A percentile compares a stretch with the other conserved stretches of the same genome.
Evolutionary conservation across 805 yeast genomes (phyloP).

Genomic region (Torulaspora franciscae): DNA sequence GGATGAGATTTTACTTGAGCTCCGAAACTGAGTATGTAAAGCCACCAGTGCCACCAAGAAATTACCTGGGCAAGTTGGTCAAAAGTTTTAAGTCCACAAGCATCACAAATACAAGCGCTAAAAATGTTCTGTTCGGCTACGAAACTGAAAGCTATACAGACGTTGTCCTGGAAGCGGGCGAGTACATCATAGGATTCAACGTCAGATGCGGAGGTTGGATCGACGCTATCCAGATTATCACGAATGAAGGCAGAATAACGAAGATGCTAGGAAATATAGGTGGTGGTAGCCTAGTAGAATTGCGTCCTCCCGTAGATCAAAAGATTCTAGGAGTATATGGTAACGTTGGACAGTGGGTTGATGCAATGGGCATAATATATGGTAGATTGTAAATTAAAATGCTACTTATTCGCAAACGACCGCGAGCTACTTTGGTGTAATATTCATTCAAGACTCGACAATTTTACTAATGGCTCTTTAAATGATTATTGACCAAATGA

Average conservation of each 20-base stretch:
- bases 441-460: too few species aligned
- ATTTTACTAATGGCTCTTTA: too few species aligned
- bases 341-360: slow-evolving; percentile 62
- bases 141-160: slow-evolving; percentile 50
- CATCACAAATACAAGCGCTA: slow-evolving; percentile 9
- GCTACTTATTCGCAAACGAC: background rate
- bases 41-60: slow-evolving; percentile 48
- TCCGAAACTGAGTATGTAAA: background rate
- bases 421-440: too few species aligned
- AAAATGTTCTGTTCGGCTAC: slow-evolving; percentile 45
- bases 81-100: slow-evolving; percentile 23
- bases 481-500: too few species aligned
- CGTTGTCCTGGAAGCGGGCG: slow-evolving; percentile 52
- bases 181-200: slow-evolving; percentile 53
- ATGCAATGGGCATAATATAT: slow-evolving; percentile 67
- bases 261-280: slow-evolving; percentile 59
- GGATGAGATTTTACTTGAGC: slow-evolving; percentile 52
- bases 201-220: slow-evolving; percentile 83
- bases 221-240: slow-evolving; percentile 75
- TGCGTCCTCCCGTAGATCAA: slow-evolving; percentile 61
- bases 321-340: slow-evolving; percentile 70
- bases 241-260: slow-evolving; percentile 50
- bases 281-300: slow-evolving; percentile 59
- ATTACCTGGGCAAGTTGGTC: slow-evolving; percentile 36
- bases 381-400: slow-evolving; percentile 18